Base-by-base conservation (phyloP, 352 stramenopile species). In the Globisporangium spiculum region DNA sequence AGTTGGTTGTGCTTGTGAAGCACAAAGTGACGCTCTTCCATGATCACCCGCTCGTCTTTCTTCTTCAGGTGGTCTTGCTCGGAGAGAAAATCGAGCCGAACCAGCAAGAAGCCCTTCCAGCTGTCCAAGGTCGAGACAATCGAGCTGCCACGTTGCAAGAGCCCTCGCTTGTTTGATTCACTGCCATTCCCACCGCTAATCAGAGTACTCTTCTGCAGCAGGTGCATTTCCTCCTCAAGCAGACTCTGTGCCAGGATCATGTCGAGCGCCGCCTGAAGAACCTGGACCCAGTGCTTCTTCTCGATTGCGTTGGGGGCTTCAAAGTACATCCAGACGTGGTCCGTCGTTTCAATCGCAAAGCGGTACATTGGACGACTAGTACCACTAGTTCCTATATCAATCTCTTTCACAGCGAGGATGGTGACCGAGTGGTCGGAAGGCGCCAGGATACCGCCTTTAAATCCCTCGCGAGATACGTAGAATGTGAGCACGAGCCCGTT, bases 401-500 rank as follows among this genome's bases (percentile, higher is more conserved):
- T 12, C 41, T 64, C 36, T 66, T 70, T 72, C 30, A 72, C 67
- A n/a, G 67, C 53, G 30, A 72, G 67, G 7, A 68, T 30, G 12
- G 61, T 68, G 46, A 61, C 60, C 38, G 16, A 60, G 32, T 63
- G 38, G 22, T 67, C 46, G 1, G 69, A 57, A 26, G 60, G 24
- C 1, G 71, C 60, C 1, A 65, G 32, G 6, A 75, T 66, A 0
- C 77, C 78, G 22, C 74, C 69, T 36, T 90, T 90, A 44, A 85
- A 91, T 0, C 76, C 78, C 36, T 94, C 86, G 4, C 83, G 75
- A 1, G 81, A 81, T 1, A 79, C 80, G 63, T 84, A 88, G 24
- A 92, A 84, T 1, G 73, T 69, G 12, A 92, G 57, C 14, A 62
- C 71, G 12, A 92, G 74, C 0, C 63, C 75, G n/a, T 81, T 74